Conservation (phyloP, 768 basidiomycete genomes). For the Obba rivulosa region DNA sequence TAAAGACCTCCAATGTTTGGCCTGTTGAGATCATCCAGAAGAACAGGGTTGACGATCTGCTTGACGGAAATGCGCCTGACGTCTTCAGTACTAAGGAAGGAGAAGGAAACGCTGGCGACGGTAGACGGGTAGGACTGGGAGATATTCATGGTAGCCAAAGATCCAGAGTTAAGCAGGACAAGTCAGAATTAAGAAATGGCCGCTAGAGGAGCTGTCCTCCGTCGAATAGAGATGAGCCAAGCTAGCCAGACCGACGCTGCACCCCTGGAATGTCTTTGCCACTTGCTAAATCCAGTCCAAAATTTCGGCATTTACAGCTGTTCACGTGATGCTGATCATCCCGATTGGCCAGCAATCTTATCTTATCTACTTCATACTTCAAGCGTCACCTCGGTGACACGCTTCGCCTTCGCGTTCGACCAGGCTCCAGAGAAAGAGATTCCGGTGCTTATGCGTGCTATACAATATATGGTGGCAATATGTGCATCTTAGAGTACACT, state of each 20-base stretch:
- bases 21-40: constrained; percentile 89
- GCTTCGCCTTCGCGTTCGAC: too few relatives aligned
- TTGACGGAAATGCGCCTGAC: constrained; percentile 94
- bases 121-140: constrained; percentile 83
- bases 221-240: not conserved
- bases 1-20: constrained; percentile 92
- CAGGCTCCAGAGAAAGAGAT: too few relatives aligned
- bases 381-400: too few relatives aligned
- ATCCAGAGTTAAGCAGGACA: not conserved
- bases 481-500: not conserved
- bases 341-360: too few relatives aligned
- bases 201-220: too few relatives aligned
- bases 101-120: constrained; percentile 84
- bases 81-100: constrained; percentile 85
- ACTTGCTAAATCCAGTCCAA: too few relatives aligned
- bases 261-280: too few relatives aligned
- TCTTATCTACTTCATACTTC: too few relatives aligned
- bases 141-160: constrained; percentile 70
- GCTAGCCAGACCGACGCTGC: not conserved
- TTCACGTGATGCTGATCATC: too few relatives aligned
- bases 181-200: not conserved
- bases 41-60: constrained; percentile 88
- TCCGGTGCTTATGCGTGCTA: too few relatives aligned
- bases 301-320: too few relatives aligned
- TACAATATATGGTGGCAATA: not conserved